Conservation (phyloP, 2,329 filamentous ascomycete species). For the Paecilomyces formosus region DNA sequence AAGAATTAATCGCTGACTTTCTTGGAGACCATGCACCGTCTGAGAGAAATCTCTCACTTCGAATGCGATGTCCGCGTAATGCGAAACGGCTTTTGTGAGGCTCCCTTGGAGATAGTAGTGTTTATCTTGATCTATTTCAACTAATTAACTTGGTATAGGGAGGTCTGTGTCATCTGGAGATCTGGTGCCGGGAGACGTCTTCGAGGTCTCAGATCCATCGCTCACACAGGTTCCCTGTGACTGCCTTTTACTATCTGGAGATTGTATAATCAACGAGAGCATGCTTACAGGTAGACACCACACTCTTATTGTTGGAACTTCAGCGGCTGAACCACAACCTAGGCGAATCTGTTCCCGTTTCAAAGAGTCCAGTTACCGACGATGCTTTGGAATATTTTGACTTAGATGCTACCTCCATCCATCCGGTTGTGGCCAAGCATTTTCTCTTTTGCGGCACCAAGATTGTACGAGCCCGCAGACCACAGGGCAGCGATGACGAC, state of each 20-base stretch:
- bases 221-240: conserved; percentile 85
- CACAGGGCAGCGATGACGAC: conserved; percentile 76
- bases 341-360: conserved; percentile 94
- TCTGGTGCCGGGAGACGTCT: conserved; percentile 90
- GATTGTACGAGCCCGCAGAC: conserved; percentile 81
- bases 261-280: conserved; percentile 98
- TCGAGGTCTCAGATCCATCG: conserved; percentile 90
- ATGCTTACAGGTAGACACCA: conserved; percentile 68
- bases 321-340: conserved; percentile 11
- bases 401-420: conserved; percentile 71
- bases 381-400: conserved; percentile 70
- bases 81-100: conserved; percentile 83
- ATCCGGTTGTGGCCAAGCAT: conserved; percentile 75
- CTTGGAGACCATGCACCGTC: conserved; percentile 70
- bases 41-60: conserved; percentile 87
- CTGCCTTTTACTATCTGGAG: conserved; percentile 81
- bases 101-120: background rate
- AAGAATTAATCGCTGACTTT: conserved; percentile 8
- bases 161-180: conserved; percentile 78
- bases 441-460: conserved; percentile 95
- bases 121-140: background rate
- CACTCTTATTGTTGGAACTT: conserved; percentile 1
- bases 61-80: conserved; percentile 93
- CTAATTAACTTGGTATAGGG: conserved; percentile 49
- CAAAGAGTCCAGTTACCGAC: conserved; percentile 77